phyloP scores from a whole-genome alignment of 805 yeast species.

The Suhomyces sp. region DNA sequence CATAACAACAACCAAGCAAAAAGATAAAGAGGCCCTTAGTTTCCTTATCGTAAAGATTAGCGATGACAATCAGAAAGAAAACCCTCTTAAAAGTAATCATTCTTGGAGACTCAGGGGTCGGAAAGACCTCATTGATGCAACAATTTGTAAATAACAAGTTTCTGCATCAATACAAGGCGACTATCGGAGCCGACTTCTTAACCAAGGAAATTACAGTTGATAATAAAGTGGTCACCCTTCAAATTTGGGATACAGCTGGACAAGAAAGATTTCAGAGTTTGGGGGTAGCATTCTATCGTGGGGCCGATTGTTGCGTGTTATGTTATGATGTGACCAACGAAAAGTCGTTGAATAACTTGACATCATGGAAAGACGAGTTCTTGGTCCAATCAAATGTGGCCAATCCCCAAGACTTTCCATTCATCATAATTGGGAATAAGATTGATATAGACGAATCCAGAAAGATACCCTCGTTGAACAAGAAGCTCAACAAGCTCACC shows the following conservation, averaged over 20 bases:
- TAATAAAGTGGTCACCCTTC: conserved; percentile 75
- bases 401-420: conserved; percentile 94
- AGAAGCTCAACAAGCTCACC: conserved; percentile 48
- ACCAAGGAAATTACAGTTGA: conserved; percentile 88
- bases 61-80: conserved; percentile 65
- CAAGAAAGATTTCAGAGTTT: conserved; percentile 96
- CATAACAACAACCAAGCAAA: not conserved
- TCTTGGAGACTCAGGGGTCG: conserved; percentile 96
- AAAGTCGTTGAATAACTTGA: conserved; percentile 84
- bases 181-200: conserved; percentile 95
- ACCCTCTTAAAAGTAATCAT: conserved; percentile 83
- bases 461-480: conserved; percentile 59
- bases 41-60: not conserved
- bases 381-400: conserved; percentile 88
- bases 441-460: conserved; percentile 91
- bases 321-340: conserved; percentile 95
- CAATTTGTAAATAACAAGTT: conserved; percentile 94
- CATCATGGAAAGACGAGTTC: conserved; percentile 94
- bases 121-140: conserved; percentile 95
- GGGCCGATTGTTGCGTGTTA: conserved; percentile 96
- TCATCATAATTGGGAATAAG: conserved; percentile 92
- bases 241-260: conserved; percentile 98
- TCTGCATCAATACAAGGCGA: conserved; percentile 93
- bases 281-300: conserved; percentile 96
- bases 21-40: not conserved